These are phyloP conservation scores for Trichocomaceae sp. DNA, from an alignment of 2,329 filamentous ascomycete species.

Conservation along the genomic window DNA sequence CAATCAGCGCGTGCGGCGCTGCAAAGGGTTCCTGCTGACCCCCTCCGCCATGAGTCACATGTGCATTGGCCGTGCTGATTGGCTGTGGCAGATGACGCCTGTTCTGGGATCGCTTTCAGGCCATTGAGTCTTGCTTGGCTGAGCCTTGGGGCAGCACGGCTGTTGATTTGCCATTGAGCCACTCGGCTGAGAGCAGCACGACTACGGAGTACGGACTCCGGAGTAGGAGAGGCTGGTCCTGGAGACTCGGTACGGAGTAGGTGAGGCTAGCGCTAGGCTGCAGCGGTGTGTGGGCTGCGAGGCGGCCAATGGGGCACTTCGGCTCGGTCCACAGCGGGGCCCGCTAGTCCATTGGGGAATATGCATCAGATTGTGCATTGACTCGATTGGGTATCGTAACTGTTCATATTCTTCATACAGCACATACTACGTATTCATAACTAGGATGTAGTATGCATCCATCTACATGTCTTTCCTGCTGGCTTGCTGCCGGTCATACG, in stretches of 20 bases:
- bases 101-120: too few species aligned
- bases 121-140: too few species aligned
- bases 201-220: too few species aligned
- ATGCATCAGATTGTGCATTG: too few species aligned
- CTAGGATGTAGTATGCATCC: not conserved
- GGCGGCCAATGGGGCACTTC: not conserved
- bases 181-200: too few species aligned
- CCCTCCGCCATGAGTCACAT: slow-evolving; percentile 7
- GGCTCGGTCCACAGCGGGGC: not conserved
- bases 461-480: not conserved
- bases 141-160: too few species aligned
- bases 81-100: not conserved
- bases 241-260: too few species aligned
- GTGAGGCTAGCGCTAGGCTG: not conserved
- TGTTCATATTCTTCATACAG: not conserved
- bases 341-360: too few species aligned
- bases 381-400: too few species aligned
- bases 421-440: not conserved
- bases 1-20: not conserved
- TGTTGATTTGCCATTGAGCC: too few species aligned
- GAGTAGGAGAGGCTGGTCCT: too few species aligned
- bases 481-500: slow-evolving; percentile 11
- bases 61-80: not conserved
- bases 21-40: slow-evolving; percentile 11
- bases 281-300: not conserved